A percentile compares a stretch with the other conserved stretches of the same genome.
These are phyloP conservation scores for Ogataea neopini DNA, from an alignment of 805 yeast species.

Conservation along the genomic window DNA sequence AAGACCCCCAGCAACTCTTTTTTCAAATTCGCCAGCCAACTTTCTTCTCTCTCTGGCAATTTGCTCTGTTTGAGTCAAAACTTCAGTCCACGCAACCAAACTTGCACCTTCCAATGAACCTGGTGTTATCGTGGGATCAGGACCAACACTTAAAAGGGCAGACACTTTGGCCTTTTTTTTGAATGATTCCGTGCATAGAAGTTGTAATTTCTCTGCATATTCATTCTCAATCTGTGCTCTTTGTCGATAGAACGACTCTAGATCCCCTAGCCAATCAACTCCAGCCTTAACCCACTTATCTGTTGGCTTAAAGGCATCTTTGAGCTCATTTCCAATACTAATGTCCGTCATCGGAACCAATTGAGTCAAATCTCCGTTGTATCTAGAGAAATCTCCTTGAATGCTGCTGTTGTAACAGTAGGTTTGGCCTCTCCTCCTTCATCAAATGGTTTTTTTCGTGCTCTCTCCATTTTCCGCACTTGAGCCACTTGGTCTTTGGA, in stretches of 20 bases:
- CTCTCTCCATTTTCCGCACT: neutral
- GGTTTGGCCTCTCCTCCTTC: neutral
- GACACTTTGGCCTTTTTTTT: slow-evolving; percentile 72
- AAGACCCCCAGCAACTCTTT: slow-evolving; percentile 63
- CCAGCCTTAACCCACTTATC: slow-evolving; percentile 79
- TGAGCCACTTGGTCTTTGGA: slow-evolving; percentile 1
- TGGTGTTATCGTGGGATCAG: slow-evolving; percentile 86
- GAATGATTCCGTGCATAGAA: slow-evolving; percentile 66
- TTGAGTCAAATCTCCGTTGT: neutral
- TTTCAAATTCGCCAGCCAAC: slow-evolving; percentile 59
- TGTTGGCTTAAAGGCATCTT: slow-evolving; percentile 78
- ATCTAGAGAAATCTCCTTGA: too few species aligned
- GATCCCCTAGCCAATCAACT: slow-evolving; percentile 70
- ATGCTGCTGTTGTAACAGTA: too few species aligned
- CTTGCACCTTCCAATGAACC: slow-evolving; percentile 91
- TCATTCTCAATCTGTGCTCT: slow-evolving; percentile 82
- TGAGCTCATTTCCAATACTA: slow-evolving; percentile 68
- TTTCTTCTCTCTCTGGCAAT: slow-evolving; percentile 66
- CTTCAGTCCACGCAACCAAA: slow-evolving; percentile 87
- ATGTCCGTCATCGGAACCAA: slow-evolving; percentile 27
- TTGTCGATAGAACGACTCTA: slow-evolving; percentile 82
- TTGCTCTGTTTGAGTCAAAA: slow-evolving; percentile 78
- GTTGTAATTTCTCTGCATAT: slow-evolving; percentile 66
- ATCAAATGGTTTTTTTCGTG: neutral
- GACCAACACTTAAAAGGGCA: slow-evolving; percentile 81